Base-by-base conservation (phyloP, 2,329 filamentous ascomycete species). In the Ilyonectria mors-panacis region DNA sequence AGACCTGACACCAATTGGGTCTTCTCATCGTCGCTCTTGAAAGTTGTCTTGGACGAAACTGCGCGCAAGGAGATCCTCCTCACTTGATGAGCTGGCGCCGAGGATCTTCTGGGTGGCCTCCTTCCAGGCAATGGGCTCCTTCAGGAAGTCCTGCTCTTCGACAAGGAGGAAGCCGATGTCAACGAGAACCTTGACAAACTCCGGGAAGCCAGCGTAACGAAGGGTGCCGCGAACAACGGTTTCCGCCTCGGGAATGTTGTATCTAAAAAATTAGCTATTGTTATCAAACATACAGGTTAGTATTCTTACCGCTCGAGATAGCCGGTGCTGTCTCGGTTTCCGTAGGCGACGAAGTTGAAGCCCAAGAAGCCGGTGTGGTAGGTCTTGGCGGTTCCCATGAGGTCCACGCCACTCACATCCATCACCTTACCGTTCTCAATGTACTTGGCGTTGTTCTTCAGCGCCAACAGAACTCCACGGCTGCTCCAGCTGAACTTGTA, bases 221-320 rank as follows among this genome's bases (percentile, higher is more conserved):
- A 98, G 88, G 33, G 94, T 97, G 21, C 81, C 93, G 58, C 94
- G 89, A 79, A 97, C 86, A 76, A 98, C 89, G 58, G 93, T 97
- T 82, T 97, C 93, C 15, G 94, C 94, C 85, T 98, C 95, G 58
- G 95, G 94, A 78, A 98, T 98, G 82, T 89, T 84, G 88, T 98
- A 47, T 10, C 44, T 47, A 13, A 47, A 47, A 23, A 23, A 5
- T 47, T 6, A 47, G 44, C 44, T 8, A 10, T 23, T 47, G 8
- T 6, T 15, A 13, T 12, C 12, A 47, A 13, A 23, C 19, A 23
- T 6, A 23, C 10, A 26, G 19, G 10, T 15, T 19, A 6, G 44
- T 10, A 26, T 23, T 47, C 44, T 21, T 47, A 98, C 70, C 93
- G 90, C 86, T 97, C 92, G 78, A 90, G 91, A 89, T 96, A 98